Conservation (phyloP, 2,329 filamentous ascomycete species). For the Epichloe gansuensis region DNA sequence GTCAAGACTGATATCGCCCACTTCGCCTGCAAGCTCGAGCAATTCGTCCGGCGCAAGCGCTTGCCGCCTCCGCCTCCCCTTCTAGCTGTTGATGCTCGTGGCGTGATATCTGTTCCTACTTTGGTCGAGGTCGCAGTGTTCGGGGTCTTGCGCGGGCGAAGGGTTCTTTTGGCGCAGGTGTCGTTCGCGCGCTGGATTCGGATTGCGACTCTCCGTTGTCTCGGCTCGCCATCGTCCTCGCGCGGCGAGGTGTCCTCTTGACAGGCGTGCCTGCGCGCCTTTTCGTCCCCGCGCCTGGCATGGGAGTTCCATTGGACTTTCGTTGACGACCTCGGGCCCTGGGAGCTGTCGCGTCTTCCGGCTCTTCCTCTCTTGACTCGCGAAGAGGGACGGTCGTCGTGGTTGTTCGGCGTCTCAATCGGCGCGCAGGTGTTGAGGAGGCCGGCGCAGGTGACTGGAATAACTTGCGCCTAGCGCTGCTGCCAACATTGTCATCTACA, state of each 20-base stretch:
- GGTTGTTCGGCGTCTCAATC: constrained; percentile 24
- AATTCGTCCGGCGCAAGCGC: constrained; percentile 16
- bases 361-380: constrained; percentile 22
- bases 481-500: constrained; percentile 15
- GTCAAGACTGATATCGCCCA: constrained; percentile 9
- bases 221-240: constrained; percentile 18
- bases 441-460: constrained; percentile 33
- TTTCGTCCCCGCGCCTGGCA: constrained; percentile 29
- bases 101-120: constrained; percentile 9
- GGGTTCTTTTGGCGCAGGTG: constrained; percentile 19
- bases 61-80: constrained; percentile 12
- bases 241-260: constrained; percentile 21
- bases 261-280: constrained; percentile 36
- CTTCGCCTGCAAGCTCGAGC: constrained; percentile 14
- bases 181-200: constrained; percentile 16
- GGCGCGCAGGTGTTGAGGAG: constrained; percentile 18
- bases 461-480: constrained; percentile 26
- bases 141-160: constrained; percentile 18
- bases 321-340: constrained; percentile 34
- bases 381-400: constrained; percentile 42
- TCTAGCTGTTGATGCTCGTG: constrained; percentile 8
- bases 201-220: constrained; percentile 16
- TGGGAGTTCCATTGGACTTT: constrained; percentile 40
- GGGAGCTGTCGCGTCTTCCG: constrained; percentile 25
- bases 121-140: constrained; percentile 12